phyloP scores from a whole-genome alignment of 352 stramenopile species.

The Phytopythium ostracodes region DNA sequence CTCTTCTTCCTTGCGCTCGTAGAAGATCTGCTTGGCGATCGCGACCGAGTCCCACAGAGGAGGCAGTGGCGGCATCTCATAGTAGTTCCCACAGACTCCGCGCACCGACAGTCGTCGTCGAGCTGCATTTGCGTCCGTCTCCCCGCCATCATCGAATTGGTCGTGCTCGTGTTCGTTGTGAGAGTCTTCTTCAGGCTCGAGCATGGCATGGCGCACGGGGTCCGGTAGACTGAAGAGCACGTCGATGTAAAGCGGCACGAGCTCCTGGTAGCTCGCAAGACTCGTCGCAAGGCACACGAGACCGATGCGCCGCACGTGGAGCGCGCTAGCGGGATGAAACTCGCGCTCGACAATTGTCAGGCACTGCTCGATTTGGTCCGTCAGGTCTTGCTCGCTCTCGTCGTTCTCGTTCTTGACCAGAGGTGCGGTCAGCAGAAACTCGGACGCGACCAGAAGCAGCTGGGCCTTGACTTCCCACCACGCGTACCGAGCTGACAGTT shows the following conservation, averaged over 20 bases:
- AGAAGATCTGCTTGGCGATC: constrained; percentile 74
- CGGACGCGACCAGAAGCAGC: constrained; percentile 58
- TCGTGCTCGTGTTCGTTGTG: constrained; percentile 5
- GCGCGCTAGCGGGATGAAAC: constrained; percentile 45
- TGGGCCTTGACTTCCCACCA: constrained; percentile 89
- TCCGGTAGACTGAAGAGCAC: constrained; percentile 62
- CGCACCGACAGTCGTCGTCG: constrained; percentile 41
- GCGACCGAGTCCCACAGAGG: constrained; percentile 56
- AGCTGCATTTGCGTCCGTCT: constrained; percentile 5
- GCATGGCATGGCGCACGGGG: constrained; percentile 32
- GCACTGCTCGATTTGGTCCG: constrained; percentile 64
- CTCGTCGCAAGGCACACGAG: constrained; percentile 54
- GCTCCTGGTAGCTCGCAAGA: constrained; percentile 61
- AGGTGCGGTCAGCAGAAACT: constrained; percentile 40
- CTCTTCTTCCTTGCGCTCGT: constrained; percentile 42
- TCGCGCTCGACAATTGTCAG: constrained; percentile 73
- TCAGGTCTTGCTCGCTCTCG: constrained; percentile 35
- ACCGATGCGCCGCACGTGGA: constrained; percentile 63
- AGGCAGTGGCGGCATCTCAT: constrained; percentile 40
- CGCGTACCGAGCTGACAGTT: constrained; percentile 48
- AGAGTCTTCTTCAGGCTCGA: constrained; percentile 13
- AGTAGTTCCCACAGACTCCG: constrained; percentile 47
- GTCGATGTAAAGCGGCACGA: constrained; percentile 74
- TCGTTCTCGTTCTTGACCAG: constrained; percentile 10
- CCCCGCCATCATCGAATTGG: not conserved